Evolutionary conservation across 2,329 filamentous ascomycete species (phyloP), one percentile per base, ranked within the genome.

Genomic region (Fusarium robinianum): DNA sequence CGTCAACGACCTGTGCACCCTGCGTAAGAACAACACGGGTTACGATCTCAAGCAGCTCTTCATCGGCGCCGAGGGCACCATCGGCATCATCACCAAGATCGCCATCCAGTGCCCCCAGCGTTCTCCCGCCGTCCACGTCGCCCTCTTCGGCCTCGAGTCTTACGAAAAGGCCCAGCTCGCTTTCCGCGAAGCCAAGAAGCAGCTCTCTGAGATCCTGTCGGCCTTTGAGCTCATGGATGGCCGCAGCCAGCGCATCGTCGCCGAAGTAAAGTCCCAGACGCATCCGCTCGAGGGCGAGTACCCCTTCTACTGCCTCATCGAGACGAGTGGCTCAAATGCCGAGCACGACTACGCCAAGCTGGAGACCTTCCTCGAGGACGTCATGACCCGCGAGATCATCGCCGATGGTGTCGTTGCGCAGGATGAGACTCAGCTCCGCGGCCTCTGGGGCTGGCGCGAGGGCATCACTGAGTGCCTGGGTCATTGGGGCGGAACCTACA

Each of bases 21-120:
- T 99, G 45, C 84, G 94, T 57, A 99, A 99, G 77, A 97, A 99
- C 77, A 99, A 99, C 74, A 99, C 94, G 2, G 94, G 94, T 18
- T 99, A 97, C 70, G 95, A 99, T 67, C 71, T 96, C 44, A 96
- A 96, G 75, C 92, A 96, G 70, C 80, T 96, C 23, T 96, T 99
- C 67, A 95, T 99, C 61, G 94, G 94, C 31, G 88, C 85, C 21
- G 94, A 99, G 70, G 94, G 94, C 16, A 97, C 94, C 5, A 87
- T 97, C 52, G 94, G 94, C 39, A 87, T 97, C 62, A 88, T 99
- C 61, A 99, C 94, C 12, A 91, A 82, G 32, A 79, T 97, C 24
- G 91, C 90, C 4, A 87, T 99, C 51, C 78, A 92, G 58, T 96
- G 91, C 63, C 91, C 94, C 1, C 90, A 91, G 64, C 81, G 90